phyloP scores from a whole-genome alignment of 2,329 filamentous ascomycete genomes.

The Cladosporium sp. region DNA sequence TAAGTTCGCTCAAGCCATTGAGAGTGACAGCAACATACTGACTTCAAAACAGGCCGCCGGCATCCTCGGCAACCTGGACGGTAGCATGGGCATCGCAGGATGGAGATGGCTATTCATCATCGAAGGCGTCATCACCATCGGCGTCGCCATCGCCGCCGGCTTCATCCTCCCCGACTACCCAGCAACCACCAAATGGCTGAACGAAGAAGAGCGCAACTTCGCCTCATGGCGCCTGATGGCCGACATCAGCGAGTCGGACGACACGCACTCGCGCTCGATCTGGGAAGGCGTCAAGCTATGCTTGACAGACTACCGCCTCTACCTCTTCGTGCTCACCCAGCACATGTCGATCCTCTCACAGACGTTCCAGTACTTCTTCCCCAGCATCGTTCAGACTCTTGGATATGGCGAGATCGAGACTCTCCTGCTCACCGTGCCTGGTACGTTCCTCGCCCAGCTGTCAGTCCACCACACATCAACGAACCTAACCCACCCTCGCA shows the following conservation, averaged over 20 bases:
- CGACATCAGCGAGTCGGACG: slow-evolving; percentile 50
- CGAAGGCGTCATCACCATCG: slow-evolving; percentile 33
- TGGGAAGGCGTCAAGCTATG: slow-evolving; percentile 53
- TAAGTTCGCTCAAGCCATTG: neutral
- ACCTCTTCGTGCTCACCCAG: slow-evolving; percentile 57
- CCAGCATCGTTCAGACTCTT: slow-evolving; percentile 62
- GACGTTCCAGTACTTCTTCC: slow-evolving; percentile 67
- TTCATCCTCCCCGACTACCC: slow-evolving; percentile 54
- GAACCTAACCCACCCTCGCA: slow-evolving; percentile 26
- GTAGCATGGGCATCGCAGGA: slow-evolving; percentile 41
- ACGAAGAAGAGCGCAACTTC: slow-evolving; percentile 53
- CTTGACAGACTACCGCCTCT: slow-evolving; percentile 52
- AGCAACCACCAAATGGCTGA: slow-evolving; percentile 54
- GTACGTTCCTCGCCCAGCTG: neutral
- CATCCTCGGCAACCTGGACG: slow-evolving; percentile 40
- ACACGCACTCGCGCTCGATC: slow-evolving; percentile 41
- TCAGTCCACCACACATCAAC: too few relatives aligned
- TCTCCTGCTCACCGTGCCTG: slow-evolving; percentile 53
- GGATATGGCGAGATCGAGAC: slow-evolving; percentile 58
- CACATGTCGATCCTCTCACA: slow-evolving; percentile 54
- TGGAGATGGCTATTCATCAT: slow-evolving; percentile 46
- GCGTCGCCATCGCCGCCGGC: slow-evolving; percentile 31
- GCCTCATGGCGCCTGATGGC: slow-evolving; percentile 54
- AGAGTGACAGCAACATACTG: neutral
- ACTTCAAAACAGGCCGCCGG: slow-evolving; percentile 42